Percentiles rank a stretch among this genome's conserved stretches.
These are phyloP conservation scores for Marasmius oreades DNA, from an alignment of 1,284 basidiomycete species.

Conservation along the genomic window DNA sequence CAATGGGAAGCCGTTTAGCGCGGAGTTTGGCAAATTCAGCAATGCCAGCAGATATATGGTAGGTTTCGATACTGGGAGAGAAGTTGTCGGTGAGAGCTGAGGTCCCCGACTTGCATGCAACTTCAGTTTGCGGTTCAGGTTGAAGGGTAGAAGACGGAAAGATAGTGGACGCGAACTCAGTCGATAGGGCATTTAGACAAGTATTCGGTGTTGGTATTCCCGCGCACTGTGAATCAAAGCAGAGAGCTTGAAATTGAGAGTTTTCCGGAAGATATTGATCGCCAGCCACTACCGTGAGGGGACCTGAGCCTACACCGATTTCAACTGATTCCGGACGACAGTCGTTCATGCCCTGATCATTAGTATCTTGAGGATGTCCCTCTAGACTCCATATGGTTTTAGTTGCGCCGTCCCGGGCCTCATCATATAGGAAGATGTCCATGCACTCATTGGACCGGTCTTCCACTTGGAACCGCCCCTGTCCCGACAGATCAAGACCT, in stretches of 20 bases:
- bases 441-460: not conserved
- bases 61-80: not conserved
- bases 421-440: slow-evolving; percentile 3
- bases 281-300: slow-evolving; percentile 6
- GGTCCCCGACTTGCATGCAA: not conserved
- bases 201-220: not conserved
- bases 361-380: not conserved
- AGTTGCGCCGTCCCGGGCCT: not conserved
- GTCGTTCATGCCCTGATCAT: not conserved
- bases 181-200: too few species aligned
- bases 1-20: slow-evolving; percentile 26
- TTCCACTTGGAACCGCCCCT: not conserved
- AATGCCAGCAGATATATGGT: slow-evolving; percentile 23
- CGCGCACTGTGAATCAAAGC: slow-evolving; percentile 17
- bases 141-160: too few species aligned
- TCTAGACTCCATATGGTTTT: not conserved
- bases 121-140: slow-evolving; percentile 11
- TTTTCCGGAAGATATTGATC: not conserved
- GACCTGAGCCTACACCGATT: not conserved
- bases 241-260: slow-evolving; percentile 16
- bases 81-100: not conserved
- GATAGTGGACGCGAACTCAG: too few species aligned
- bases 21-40: slow-evolving; percentile 34
- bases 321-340: not conserved
- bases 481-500: not conserved